Conservation (phyloP, 805 yeast species). For the Kregervanrija pseudodelftensis region DNA sequence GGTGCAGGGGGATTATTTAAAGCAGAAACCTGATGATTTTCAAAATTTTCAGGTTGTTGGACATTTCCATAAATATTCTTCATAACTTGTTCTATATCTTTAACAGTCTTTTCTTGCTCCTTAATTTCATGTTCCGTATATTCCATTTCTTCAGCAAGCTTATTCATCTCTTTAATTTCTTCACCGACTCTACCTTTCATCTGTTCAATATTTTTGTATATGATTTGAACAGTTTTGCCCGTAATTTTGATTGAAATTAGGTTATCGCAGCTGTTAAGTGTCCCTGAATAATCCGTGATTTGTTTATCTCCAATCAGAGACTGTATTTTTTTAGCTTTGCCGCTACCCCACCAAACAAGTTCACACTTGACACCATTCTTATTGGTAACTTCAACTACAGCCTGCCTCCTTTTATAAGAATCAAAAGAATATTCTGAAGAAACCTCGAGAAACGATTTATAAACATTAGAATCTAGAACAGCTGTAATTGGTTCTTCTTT, state of each 20-base stretch:
- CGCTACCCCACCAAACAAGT: too few relatives aligned
- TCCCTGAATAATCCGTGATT: too few relatives aligned
- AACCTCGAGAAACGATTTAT: slow-evolving; percentile 7
- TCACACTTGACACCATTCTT: too few relatives aligned
- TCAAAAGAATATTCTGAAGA: slow-evolving; percentile 3
- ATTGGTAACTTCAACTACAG: neutral
- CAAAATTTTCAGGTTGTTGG: neutral
- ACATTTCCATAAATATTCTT: neutral
- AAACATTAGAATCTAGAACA: neutral
- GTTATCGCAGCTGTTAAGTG: too few relatives aligned
- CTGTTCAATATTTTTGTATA: too few relatives aligned
- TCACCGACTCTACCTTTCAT: too few relatives aligned
- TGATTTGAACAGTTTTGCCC: too few relatives aligned
- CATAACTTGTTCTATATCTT: slow-evolving; percentile 1
- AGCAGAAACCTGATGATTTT: too few relatives aligned
- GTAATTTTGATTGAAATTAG: too few relatives aligned
- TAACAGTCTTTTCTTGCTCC: neutral
- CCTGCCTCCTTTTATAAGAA: slow-evolving; percentile 4
- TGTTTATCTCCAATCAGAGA: too few relatives aligned
- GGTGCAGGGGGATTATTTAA: neutral
- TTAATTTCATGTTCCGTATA: neutral
- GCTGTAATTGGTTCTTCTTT: neutral
- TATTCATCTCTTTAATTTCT: neutral
- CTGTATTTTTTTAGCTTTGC: too few relatives aligned
- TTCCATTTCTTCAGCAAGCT: neutral